Conservation (phyloP, 371 early-diverging fungal genomes). For the Coemansia sp. region DNA sequence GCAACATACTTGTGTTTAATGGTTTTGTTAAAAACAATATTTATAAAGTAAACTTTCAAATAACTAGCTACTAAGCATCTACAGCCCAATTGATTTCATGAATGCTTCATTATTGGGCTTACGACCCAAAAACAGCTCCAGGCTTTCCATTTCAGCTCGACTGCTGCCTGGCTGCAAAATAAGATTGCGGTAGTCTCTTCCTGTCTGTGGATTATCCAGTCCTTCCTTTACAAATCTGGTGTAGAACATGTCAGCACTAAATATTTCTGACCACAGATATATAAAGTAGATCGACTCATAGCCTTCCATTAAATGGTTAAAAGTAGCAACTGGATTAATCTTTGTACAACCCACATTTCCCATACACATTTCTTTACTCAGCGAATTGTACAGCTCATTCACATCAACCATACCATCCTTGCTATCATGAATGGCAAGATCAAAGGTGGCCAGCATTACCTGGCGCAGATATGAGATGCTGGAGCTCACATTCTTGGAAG, state of each 20-base stretch:
- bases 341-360: slow-evolving; percentile 31
- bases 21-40: too few relatives aligned
- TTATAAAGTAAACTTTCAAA: too few relatives aligned
- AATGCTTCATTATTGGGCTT: too few relatives aligned
- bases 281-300: slow-evolving; percentile 70
- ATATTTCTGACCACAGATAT: slow-evolving; percentile 78
- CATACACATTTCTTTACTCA: slow-evolving; percentile 60
- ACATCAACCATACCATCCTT: slow-evolving; percentile 52
- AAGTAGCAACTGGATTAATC: slow-evolving; percentile 45
- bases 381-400: slow-evolving; percentile 57
- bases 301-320: slow-evolving; percentile 76
- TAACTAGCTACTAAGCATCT: too few relatives aligned
- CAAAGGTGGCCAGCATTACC: slow-evolving; percentile 69
- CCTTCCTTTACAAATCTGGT: too few relatives aligned
- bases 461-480: slow-evolving; percentile 67
- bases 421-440: slow-evolving; percentile 62
- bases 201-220: too few relatives aligned
- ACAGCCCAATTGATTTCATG: too few relatives aligned
- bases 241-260: slow-evolving; percentile 74
- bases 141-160: too few relatives aligned
- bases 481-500: slow-evolving; percentile 65
- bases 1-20: too few relatives aligned
- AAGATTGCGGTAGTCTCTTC: too few relatives aligned
- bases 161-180: too few relatives aligned
- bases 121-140: too few relatives aligned